These are phyloP conservation scores for Castanea sativa DNA, from an alignment of 306 rosid species.

Conservation along the genomic window DNA sequence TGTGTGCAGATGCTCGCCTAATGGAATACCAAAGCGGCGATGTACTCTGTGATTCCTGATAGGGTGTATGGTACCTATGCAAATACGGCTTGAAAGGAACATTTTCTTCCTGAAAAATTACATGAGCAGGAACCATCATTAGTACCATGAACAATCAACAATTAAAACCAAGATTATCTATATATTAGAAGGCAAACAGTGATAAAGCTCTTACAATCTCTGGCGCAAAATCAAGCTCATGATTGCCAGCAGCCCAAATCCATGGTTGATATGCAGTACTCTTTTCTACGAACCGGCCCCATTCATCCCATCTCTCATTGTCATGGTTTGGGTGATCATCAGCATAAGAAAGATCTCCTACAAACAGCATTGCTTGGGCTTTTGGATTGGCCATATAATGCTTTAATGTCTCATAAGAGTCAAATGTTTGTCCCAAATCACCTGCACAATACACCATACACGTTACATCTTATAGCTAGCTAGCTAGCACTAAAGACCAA, in stretches of 20 bases:
- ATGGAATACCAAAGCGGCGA: constrained; percentile 85
- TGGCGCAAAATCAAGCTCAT: constrained; percentile 49
- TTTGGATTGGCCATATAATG: constrained; percentile 60
- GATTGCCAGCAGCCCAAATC: constrained; percentile 67
- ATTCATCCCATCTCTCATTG: constrained; percentile 69
- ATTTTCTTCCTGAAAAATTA: constrained; percentile 60
- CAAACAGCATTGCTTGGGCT: constrained; percentile 49
- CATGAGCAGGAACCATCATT: not conserved
- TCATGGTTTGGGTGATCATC: constrained; percentile 69
- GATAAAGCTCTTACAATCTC: constrained; percentile 20
- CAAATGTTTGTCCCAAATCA: constrained; percentile 67
- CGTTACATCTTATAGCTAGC: not conserved
- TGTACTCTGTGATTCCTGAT: constrained; percentile 57
- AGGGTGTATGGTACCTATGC: constrained; percentile 57
- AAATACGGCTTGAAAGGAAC: constrained; percentile 60
- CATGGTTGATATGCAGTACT: constrained; percentile 78
- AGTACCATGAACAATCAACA: too few species aligned
- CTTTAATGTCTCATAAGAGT: constrained; percentile 59
- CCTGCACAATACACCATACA: constrained; percentile 36
- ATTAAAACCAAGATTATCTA: too few species aligned
- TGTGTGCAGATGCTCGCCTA: constrained; percentile 81
- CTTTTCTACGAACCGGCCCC: constrained; percentile 78
- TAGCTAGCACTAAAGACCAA: not conserved
- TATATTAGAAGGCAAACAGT: not conserved
- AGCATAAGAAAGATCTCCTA: constrained; percentile 77